Evolutionary conservation across 2,329 filamentous ascomycete genomes (phyloP).

Genomic region (Onygenales sp.): DNA sequence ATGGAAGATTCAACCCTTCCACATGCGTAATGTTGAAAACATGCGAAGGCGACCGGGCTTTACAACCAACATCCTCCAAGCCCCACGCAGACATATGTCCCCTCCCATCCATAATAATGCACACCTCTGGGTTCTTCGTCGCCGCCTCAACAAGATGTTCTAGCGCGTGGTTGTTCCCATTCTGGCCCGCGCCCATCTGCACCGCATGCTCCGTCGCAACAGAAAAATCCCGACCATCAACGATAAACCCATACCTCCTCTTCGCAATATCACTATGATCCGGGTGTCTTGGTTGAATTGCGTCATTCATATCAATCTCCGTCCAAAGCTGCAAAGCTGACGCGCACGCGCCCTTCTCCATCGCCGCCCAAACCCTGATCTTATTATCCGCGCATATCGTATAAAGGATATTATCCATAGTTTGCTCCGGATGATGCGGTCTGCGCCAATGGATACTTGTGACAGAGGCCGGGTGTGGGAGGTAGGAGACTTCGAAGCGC

Average conservation of each 20-base stretch:
- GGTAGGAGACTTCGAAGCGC: conserved; percentile 81
- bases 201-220: conserved; percentile 61
- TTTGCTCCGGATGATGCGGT: conserved; percentile 66
- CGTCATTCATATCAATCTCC: conserved; percentile 63
- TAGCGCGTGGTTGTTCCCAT: conserved; percentile 60
- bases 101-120: conserved; percentile 70
- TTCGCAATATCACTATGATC: conserved; percentile 28
- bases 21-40: conserved; percentile 84
- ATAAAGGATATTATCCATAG: conserved; percentile 78
- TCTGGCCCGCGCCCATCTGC: conserved; percentile 45
- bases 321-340: conserved; percentile 72
- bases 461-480: conserved; percentile 74
- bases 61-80: conserved; percentile 73
- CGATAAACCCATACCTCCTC: conserved; percentile 64
- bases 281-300: conserved; percentile 51
- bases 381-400: conserved; percentile 75
- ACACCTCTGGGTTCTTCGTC: conserved; percentile 77
- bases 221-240: conserved; percentile 73
- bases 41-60: conserved; percentile 53
- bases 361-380: conserved; percentile 73
- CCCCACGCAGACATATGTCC: conserved; percentile 90
- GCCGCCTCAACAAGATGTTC: conserved; percentile 80
- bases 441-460: conserved; percentile 78
- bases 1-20: conserved; percentile 44
- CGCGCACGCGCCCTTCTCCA: conserved; percentile 55